These are phyloP conservation scores for Willaertia magna DNA, from an alignment of 208 protist genomes.

Conservation along the genomic window DNA sequence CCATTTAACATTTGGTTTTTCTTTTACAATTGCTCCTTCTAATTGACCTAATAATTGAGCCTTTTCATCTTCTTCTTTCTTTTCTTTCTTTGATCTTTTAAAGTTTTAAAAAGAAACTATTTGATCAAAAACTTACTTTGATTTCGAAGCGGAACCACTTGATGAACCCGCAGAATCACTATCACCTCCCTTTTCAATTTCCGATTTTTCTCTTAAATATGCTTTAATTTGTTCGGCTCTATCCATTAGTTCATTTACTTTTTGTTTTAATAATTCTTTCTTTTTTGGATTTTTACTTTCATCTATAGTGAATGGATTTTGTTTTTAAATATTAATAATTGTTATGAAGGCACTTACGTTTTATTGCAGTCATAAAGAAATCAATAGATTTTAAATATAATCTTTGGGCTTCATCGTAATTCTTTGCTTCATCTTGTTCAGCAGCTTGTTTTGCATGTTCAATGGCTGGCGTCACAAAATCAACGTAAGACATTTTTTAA, in stretches of 20 bases:
- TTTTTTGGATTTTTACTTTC: conserved; percentile 75
- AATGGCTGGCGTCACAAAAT: conserved; percentile 76
- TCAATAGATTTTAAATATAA: conserved; percentile 83
- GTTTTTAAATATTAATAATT: background rate
- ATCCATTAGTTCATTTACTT: conserved; percentile 76
- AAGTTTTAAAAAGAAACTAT: conserved; percentile 5
- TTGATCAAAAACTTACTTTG: conserved; percentile 10
- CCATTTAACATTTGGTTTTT: conserved; percentile 85
- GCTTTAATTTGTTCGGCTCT: conserved; percentile 88
- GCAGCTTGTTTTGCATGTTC: conserved; percentile 77
- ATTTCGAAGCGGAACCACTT: conserved; percentile 3
- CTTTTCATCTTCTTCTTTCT: conserved; percentile 75
- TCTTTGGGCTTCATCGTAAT: conserved; percentile 76
- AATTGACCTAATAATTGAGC: conserved; percentile 64
- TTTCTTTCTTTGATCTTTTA: conserved; percentile 52
- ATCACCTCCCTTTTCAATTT: conserved; percentile 39
- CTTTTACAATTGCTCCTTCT: conserved; percentile 56
- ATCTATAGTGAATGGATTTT: background rate
- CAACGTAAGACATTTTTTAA: background rate
- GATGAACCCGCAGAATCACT: conserved; percentile 20
- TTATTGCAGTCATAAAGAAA: conserved; percentile 80
- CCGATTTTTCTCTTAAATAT: conserved; percentile 56
- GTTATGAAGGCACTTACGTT: conserved; percentile 50
- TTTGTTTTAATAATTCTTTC: conserved; percentile 69
- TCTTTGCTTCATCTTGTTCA: conserved; percentile 64